Percentiles rank a stretch among this genome's conserved stretches.
Conservation (phyloP, 805 yeast species). For the Nakazawaea ambrosiae region DNA sequence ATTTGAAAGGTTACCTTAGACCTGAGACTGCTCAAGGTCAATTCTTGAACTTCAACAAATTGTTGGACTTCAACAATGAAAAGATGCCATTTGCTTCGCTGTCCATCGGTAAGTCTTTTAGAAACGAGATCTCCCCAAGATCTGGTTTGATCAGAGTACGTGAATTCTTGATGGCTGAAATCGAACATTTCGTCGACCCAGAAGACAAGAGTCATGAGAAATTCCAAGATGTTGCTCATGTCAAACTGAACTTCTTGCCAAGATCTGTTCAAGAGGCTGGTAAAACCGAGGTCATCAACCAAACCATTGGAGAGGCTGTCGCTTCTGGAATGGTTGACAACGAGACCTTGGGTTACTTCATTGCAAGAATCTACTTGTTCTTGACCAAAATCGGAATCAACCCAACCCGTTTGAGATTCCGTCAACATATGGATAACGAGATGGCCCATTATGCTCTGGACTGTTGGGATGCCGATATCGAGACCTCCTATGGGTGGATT, state of each 20-base stretch:
- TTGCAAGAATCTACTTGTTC: slow-evolving; percentile 87
- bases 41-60: slow-evolving; percentile 88
- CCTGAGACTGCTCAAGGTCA: slow-evolving; percentile 99
- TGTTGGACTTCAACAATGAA: slow-evolving; percentile 89
- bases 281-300: slow-evolving; percentile 53
- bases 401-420: slow-evolving; percentile 76
- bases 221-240: slow-evolving; percentile 68
- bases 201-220: slow-evolving; percentile 73
- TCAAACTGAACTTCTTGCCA: slow-evolving; percentile 73
- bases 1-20: slow-evolving; percentile 87
- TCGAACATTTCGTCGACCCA: slow-evolving; percentile 98
- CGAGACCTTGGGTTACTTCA: slow-evolving; percentile 93
- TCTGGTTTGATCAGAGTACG: slow-evolving; percentile 96
- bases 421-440: slow-evolving; percentile 98
- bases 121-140: slow-evolving; percentile 98
- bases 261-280: slow-evolving; percentile 86
- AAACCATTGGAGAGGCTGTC: slow-evolving; percentile 89
- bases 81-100: slow-evolving; percentile 99
- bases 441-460: slow-evolving; percentile 99
- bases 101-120: slow-evolving; percentile 95
- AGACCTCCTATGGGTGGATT: slow-evolving; percentile 97
- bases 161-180: slow-evolving; percentile 98
- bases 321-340: slow-evolving; percentile 83
- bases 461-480: slow-evolving; percentile 99
- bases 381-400: slow-evolving; percentile 88